These are phyloP conservation scores for Aspergillus coremiiformis DNA, from an alignment of 495 filamentous ascomycete species.

Conservation along the genomic window DNA sequence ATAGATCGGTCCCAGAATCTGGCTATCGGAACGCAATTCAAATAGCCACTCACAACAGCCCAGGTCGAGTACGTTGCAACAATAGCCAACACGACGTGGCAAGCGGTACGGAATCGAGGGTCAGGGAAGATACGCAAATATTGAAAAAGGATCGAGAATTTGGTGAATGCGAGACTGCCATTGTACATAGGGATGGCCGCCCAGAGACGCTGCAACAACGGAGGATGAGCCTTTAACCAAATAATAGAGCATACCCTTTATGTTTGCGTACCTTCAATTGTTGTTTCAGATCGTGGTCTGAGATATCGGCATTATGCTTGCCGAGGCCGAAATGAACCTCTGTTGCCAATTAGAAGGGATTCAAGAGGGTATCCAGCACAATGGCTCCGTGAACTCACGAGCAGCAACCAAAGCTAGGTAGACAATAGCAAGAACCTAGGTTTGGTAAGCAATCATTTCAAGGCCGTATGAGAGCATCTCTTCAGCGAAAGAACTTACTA, in stretches of 20 bases:
- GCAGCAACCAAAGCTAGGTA: constrained; percentile 30
- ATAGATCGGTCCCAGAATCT: constrained; percentile 47
- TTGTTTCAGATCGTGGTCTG: constrained; percentile 13
- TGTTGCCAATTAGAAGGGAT: constrained; percentile 6
- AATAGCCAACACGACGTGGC: constrained; percentile 28
- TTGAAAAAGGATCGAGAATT: constrained; percentile 43
- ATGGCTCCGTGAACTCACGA: constrained; percentile 15
- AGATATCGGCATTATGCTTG: constrained; percentile 15
- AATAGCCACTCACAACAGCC: constrained; percentile 36
- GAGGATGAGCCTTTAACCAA: background rate
- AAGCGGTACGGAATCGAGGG: constrained; percentile 25
- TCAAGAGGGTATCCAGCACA: background rate
- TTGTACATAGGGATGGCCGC: constrained; percentile 38
- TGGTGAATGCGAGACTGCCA: constrained; percentile 33
- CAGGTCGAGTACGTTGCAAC: constrained; percentile 31
- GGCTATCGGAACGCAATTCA: constrained; percentile 49
- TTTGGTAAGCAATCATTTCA: background rate
- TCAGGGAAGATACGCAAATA: constrained; percentile 42
- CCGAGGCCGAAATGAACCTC: constrained; percentile 31
- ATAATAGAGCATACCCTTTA: background rate
- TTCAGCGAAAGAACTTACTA: constrained; percentile 13
- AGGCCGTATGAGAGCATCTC: background rate
- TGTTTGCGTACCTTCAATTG: constrained; percentile 27
- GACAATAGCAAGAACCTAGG: constrained; percentile 21
- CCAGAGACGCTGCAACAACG: constrained; percentile 26